Base-by-base conservation (phyloP, 495 filamentous ascomycete species). In the Xylaria longipes region DNA sequence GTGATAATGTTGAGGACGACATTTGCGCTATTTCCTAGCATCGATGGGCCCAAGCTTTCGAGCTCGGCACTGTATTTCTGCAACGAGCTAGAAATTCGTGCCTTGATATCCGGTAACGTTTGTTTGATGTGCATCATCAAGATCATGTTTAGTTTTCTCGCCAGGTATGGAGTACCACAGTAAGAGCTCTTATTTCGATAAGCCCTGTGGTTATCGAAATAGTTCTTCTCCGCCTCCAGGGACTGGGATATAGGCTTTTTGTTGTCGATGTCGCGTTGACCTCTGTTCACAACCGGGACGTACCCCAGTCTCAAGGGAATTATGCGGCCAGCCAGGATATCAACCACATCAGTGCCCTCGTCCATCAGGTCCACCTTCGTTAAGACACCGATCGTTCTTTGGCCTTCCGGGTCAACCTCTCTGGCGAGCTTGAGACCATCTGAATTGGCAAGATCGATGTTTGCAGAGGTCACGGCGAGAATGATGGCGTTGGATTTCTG, bases 111-210 rank as follows among this genome's bases (percentile, higher is more conserved):
- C 33, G 96, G 96, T 14, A 99, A 88, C 8, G 96, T 99, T 85
- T 99, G 96, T 83, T 99, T 99, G 86, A 99, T 99, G 85, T 99
- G 96, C 96, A 98, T 99, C 96, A 98, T 98, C 71, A 99, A 89
- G 81, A 99, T 98, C 81, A 99, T 86, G 81, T 99, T 99, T 68
- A 99, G 87, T 82, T 99, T 99, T 60, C 96, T 90, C 7, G 96
- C 96, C 39, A 99, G 86, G 76, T 98, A 99, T 8, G 96, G 96
- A 3, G 96, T 99, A 78, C 96, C 96, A 82, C 96, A 99, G 85
- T 99, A 99, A 20, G 95, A 92, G 76, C 93, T 92, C 89, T 99
- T 99, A 81, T 99, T 99, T 71, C 94, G 87, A 80, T 99, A 99
- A 2, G 96, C 97, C 82, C 97, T 97, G 88, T 99, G 96, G 79